A percentile compares a stretch with the other conserved stretches of the same genome.
phyloP scores from a whole-genome alignment of 257 asterid genomes.

The Penstemon eatonii region DNA sequence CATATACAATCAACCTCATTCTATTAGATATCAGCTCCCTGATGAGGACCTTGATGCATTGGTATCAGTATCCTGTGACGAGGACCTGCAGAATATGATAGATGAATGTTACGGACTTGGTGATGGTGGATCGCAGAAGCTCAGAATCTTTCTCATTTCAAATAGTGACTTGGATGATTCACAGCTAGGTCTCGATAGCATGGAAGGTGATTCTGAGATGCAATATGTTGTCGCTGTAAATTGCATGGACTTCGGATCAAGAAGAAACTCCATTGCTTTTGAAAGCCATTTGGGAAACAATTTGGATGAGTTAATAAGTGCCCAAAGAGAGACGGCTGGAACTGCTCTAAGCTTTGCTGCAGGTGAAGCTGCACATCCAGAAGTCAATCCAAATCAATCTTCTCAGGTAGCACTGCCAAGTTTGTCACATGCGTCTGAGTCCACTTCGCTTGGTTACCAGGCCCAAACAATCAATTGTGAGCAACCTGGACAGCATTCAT shows the following conservation, averaged over 20 bases:
- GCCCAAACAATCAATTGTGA: conserved; percentile 38
- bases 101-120: conserved; percentile 70
- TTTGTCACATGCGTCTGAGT: conserved; percentile 44
- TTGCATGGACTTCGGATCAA: conserved; percentile 73
- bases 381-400: conserved; percentile 41
- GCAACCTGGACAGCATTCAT: conserved; percentile 51
- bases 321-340: conserved; percentile 49
- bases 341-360: conserved; percentile 37
- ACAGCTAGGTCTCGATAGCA: conserved; percentile 54
- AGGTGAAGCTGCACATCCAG: conserved; percentile 36
- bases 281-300: conserved; percentile 60
- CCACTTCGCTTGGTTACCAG: conserved; percentile 44
- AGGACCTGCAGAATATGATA: conserved; percentile 88
- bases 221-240: conserved; percentile 84
- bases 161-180: conserved; percentile 62
- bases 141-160: conserved; percentile 73
- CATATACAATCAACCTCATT: conserved; percentile 51
- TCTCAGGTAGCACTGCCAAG: conserved; percentile 43
- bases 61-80: conserved; percentile 89
- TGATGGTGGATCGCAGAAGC: conserved; percentile 68
- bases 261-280: conserved; percentile 60
- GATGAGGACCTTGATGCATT: conserved; percentile 97
- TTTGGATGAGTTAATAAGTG: conserved; percentile 65
- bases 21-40: conserved; percentile 90
- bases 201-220: conserved; percentile 66